Evolutionary conservation across 371 early-diverging fungal genomes (phyloP).

Genomic region (Mortierella sp.): DNA sequence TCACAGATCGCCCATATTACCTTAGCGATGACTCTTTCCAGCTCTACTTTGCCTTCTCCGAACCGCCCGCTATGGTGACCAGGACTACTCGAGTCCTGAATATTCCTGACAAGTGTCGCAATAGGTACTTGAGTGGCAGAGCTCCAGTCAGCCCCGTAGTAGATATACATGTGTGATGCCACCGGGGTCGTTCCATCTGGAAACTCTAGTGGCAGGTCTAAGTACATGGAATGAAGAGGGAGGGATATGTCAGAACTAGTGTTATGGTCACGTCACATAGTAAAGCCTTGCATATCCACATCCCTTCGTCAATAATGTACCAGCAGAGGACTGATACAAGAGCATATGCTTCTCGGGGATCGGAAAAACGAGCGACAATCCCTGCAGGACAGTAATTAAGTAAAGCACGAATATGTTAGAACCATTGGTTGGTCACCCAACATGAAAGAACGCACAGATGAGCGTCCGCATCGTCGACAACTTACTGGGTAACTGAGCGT

Average conservation of each 20-base stretch:
- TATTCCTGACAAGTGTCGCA: slow-evolving; percentile 41
- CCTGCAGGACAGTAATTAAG: slow-evolving; percentile 55
- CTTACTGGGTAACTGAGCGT: slow-evolving; percentile 81
- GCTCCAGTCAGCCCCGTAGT: slow-evolving; percentile 68
- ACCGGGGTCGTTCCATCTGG: slow-evolving; percentile 87
- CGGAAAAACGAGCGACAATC: slow-evolving; percentile 81
- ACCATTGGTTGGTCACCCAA: background rate
- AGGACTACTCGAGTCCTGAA: slow-evolving; percentile 44
- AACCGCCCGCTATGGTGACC: slow-evolving; percentile 30
- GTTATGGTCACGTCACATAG: background rate
- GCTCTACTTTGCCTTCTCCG: slow-evolving; percentile 61
- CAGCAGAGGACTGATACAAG: slow-evolving; percentile 59
- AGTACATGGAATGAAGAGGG: background rate
- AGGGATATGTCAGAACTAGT: background rate
- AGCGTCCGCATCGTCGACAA: background rate
- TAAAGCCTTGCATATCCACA: background rate
- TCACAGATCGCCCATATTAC: slow-evolving; percentile 52
- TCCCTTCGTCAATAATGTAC: slow-evolving; percentile 9
- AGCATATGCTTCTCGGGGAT: slow-evolving; percentile 73
- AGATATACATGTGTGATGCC: slow-evolving; percentile 73
- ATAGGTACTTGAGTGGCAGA: slow-evolving; percentile 63
- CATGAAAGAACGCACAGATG: background rate
- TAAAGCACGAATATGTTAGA: background rate
- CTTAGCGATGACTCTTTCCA: slow-evolving; percentile 68
- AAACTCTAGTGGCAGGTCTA: slow-evolving; percentile 79